These are phyloP conservation scores for Trifolium subterraneum DNA, from an alignment of 306 rosid species.

Conservation along the genomic window DNA sequence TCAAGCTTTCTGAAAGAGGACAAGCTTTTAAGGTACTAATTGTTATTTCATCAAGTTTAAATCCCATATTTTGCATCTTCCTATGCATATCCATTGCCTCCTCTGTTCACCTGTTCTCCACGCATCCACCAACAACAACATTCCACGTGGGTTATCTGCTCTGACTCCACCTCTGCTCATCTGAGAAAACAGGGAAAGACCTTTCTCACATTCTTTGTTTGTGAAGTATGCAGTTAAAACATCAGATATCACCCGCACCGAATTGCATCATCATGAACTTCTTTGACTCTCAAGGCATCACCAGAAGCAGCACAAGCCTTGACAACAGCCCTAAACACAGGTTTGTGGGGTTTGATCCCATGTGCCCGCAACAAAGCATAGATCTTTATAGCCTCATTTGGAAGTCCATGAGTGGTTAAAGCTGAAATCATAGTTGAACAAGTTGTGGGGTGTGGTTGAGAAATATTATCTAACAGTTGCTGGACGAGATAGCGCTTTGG, in stretches of 20 bases:
- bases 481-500: not conserved
- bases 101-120: constrained; percentile 52
- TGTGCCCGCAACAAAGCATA: constrained; percentile 39
- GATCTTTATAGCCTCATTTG: constrained; percentile 48
- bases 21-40: constrained; percentile 60
- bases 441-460: constrained; percentile 49
- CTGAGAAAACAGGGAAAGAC: constrained; percentile 45
- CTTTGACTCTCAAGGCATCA: constrained; percentile 47
- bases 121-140: constrained; percentile 60
- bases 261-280: constrained; percentile 45
- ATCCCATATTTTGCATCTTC: constrained; percentile 59
- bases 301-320: constrained; percentile 57
- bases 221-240: constrained; percentile 52
- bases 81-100: constrained; percentile 54
- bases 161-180: constrained; percentile 52
- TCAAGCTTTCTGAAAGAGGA: constrained; percentile 53
- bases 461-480: constrained; percentile 56
- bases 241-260: constrained; percentile 48
- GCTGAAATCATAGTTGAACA: constrained; percentile 58
- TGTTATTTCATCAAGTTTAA: constrained; percentile 58
- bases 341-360: constrained; percentile 39
- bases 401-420: constrained; percentile 47
- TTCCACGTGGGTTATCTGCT: constrained; percentile 58
- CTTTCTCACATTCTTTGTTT: constrained; percentile 52
- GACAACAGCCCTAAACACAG: constrained; percentile 44